Evolutionary conservation across 352 stramenopile species (phyloP), one percentile per base, ranked within the genome.

Genomic region (Globisporangium megalacanthum): DNA sequence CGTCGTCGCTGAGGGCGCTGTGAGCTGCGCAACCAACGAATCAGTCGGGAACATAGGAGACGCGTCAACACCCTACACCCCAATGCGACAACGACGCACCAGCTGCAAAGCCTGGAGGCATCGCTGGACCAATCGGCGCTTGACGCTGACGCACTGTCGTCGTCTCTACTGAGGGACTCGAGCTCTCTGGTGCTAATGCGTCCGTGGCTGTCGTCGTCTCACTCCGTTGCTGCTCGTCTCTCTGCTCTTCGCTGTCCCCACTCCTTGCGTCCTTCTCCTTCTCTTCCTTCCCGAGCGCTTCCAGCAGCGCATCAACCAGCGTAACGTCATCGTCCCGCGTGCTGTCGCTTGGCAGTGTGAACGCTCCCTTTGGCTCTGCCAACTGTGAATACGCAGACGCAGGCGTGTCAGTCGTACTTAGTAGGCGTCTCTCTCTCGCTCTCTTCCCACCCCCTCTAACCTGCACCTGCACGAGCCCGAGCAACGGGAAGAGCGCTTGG

Each of bases 401-500:
- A 29, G 25, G 25, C 25, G n/a, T 22, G n/a, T 36, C 11, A 10
- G n/a, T 25, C n/a, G 6, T 15, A 29, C 25, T 39, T 25, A 56
- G 51, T 56, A 9, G 1, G 42, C 48, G 6, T 55, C 4, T 6
- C 17, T 6, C 2, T 19, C 13, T 10, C 6, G 7, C 19, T 15
- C 7, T 3, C 13, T 46, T 29, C 4, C 53, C 4, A 64, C 9
- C 53, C 4, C 62, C 9, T 11, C 41, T 22, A 7, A 8, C 41
- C 11, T 29, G 14, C 42, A 88, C 80, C 67, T 90, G 86, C 5
- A 70, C 54, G 9, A 90, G 67, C 3, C 83, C 83, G 3, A 95
- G 62, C 14, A 94, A 60, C 31, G 83, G 83, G 48, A 93, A 92
- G 1, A 94, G 69, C 53, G 66, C 56, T 45, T 80, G 76, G 0